Base-by-base conservation (phyloP, 2,329 filamentous ascomycete genomes). In the Aureobasidium leucospermi region DNA sequence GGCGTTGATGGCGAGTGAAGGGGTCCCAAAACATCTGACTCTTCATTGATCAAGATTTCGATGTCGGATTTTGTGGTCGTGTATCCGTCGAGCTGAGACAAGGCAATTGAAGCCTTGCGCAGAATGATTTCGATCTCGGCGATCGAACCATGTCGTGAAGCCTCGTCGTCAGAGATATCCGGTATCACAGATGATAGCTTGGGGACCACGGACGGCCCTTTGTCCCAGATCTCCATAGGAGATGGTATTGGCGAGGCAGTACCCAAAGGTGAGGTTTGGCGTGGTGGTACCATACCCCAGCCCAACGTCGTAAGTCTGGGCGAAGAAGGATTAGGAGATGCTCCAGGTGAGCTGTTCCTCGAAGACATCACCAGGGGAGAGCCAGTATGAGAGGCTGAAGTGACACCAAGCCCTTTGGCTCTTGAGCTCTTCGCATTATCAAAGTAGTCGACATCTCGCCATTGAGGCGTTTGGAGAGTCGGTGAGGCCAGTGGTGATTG, bases 401-500 rank as follows among this genome's bases (percentile, higher is more conserved):
- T 31, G 5, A 58, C 34, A 29, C 36, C 55, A n/a, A 39, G 43
- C 5, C 19, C 39, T 4, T 34, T 29, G 4, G 32, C 6, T 6
- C 41, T 41, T 15, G 8, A 1, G 7, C 3, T 13, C 13, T 31
- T 34, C 23, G 23, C 6, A 1, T 39, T 19, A 10, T 9, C 15
- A 28, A 38, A 42, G 34, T 48, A 58, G 28, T 58, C 55, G 15
- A 58, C 43, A 7, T 58, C 34, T 6, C 55, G 42, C 55, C 55
- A 58, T 39, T 10, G 8, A 10, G 39, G 51, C 9, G 41, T 3
- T n/a, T 32, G 31, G 15, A 6, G 15, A 19, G 28, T 8, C 13
- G 53, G 19, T 29, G 34, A 31, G 9, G 23, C 29, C 28, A 41
- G 48, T 28, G 42, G 42, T 9, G 43, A 58, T 13, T 2, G 6